phyloP scores from a whole-genome alignment of 169 alveolate genomes.

The Cryptosporidium sp. region DNA sequence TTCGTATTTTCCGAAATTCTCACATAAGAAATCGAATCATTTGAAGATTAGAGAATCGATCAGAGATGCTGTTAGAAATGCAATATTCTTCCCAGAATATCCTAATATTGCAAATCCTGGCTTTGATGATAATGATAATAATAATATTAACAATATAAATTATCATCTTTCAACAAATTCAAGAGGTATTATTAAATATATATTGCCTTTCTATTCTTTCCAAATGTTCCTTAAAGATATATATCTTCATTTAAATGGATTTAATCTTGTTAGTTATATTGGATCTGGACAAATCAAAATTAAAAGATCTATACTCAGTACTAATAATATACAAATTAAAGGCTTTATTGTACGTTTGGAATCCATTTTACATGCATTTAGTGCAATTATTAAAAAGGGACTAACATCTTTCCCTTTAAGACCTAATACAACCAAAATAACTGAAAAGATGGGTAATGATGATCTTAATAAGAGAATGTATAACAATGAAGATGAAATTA shows the following conservation, averaged over 20 bases:
- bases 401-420: background rate
- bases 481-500: constrained; percentile 4
- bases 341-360: constrained; percentile 1
- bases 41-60: constrained; percentile 38
- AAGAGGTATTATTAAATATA: background rate
- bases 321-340: background rate
- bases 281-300: background rate
- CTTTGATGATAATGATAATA: background rate
- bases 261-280: background rate
- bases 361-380: constrained; percentile 56
- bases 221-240: constrained; percentile 47
- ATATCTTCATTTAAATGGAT: constrained; percentile 26
- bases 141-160: background rate
- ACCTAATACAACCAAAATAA: too few species aligned
- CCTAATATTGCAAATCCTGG: background rate
- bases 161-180: background rate
- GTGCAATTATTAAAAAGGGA: constrained; percentile 49
- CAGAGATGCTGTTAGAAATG: constrained; percentile 50
- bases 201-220: constrained; percentile 52
- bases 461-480: background rate
- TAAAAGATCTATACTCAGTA: background rate
- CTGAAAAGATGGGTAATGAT: background rate
- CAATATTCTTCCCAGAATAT: constrained; percentile 43
- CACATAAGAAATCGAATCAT: constrained; percentile 14
- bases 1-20: background rate